Percentiles rank a stretch among this genome's conserved stretches.
phyloP scores from a whole-genome alignment of 345 rosid species.

The Salix viminalis region DNA sequence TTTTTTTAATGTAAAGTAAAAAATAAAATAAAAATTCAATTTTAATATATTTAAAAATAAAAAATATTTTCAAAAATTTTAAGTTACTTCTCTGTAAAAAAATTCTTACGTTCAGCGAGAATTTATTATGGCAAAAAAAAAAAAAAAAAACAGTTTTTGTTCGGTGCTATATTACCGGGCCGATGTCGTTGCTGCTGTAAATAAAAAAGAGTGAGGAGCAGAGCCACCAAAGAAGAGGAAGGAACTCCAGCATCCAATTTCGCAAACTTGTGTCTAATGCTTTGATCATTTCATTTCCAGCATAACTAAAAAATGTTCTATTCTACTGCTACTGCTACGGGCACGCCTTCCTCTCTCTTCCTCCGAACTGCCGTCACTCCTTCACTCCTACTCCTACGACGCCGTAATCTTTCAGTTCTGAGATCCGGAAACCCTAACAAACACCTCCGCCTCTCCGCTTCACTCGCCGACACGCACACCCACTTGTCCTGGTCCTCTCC shows the following conservation, averaged over 20 bases:
- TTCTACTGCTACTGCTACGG: constrained; percentile 7
- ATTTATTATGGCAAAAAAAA: too few species aligned
- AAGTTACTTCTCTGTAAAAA: too few species aligned
- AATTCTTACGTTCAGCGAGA: too few species aligned
- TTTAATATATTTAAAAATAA: too few species aligned
- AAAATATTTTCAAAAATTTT: too few species aligned
- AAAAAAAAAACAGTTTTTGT: too few species aligned
- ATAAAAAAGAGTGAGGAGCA: background rate
- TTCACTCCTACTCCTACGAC: constrained; percentile 25
- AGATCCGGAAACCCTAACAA: constrained; percentile 26
- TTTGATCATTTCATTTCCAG: background rate
- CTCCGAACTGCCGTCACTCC: constrained; percentile 22
- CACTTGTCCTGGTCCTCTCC: constrained; percentile 53
- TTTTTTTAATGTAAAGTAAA: too few species aligned
- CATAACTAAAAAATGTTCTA: constrained; percentile 30
- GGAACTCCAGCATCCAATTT: background rate
- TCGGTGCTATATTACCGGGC: background rate
- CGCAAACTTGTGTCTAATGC: background rate
- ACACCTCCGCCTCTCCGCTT: constrained; percentile 40
- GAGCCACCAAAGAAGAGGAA: background rate
- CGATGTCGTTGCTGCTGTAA: background rate
- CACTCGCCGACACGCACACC: constrained; percentile 23
- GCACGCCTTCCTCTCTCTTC: constrained; percentile 16
- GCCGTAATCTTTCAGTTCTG: constrained; percentile 27
- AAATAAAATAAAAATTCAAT: too few species aligned